These are phyloP conservation scores for Tolypocladium tundrense DNA, from an alignment of 2,329 filamentous ascomycete species.

Conservation along the genomic window DNA sequence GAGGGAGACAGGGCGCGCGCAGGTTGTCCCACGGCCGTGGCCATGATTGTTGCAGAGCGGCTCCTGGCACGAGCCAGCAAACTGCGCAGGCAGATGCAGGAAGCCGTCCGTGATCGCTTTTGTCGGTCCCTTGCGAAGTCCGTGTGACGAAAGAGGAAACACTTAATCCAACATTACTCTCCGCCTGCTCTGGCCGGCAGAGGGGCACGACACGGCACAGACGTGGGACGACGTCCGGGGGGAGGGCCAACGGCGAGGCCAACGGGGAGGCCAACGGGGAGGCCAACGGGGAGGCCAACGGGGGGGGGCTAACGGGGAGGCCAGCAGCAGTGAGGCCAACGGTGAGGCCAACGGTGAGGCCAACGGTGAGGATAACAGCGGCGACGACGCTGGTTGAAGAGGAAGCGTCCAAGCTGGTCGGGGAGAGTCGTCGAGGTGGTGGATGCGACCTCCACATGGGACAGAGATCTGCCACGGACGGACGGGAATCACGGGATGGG, in stretches of 20 bases:
- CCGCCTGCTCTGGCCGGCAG: constrained; percentile 16
- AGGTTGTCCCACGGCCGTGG: constrained; percentile 23
- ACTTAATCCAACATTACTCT: constrained; percentile 16
- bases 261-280: neutral
- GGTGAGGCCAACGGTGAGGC: neutral
- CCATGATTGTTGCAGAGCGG: constrained; percentile 26
- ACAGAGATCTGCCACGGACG: neutral
- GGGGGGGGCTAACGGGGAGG: too few species aligned
- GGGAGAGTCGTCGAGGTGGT: neutral
- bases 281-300: too few species aligned
- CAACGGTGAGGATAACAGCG: neutral
- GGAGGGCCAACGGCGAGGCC: neutral
- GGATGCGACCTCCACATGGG: neutral
- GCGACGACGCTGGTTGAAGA: neutral
- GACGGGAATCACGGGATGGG: neutral
- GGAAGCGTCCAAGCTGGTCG: neutral
- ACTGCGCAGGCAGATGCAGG: neutral
- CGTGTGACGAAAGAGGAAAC: constrained; percentile 9
- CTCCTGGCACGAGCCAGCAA: constrained; percentile 23
- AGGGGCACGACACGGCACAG: constrained; percentile 4
- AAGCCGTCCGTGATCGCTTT: neutral
- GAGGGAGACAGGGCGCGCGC: constrained; percentile 20
- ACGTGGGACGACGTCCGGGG: neutral
- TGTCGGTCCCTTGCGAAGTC: constrained; percentile 3
- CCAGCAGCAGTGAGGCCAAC: neutral